Evolutionary conservation across 1,284 basidiomycete species (phyloP), one percentile per base, ranked within the genome.

Genomic region (Ceratorhiza oryzae-sativae): DNA sequence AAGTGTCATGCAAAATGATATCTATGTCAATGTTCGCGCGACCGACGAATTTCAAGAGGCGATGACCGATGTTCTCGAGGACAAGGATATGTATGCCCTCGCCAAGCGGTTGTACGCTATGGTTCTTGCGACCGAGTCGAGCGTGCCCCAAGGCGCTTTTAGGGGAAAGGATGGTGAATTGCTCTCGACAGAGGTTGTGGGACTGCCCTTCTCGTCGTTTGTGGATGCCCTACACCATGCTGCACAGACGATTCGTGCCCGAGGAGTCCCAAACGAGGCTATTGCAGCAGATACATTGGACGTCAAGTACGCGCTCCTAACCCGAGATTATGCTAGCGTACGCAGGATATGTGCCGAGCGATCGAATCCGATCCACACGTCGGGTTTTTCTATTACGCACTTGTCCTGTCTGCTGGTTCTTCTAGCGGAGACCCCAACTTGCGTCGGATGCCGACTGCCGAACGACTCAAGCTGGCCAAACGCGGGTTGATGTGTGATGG

Each of bases 51-150:
- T 67, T 36, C 63, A 67, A 27, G 48, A n/a, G 15, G 63, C 63
- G 34, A 67, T 67, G 63, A 51, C 63, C 6, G 49, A 32, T 15
- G 63, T 67, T 6, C 45, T 67, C 8, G 63, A 67, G n/a, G 63
- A 67, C 49, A 67, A 67, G 36, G 63, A 67, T 39, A 67, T 67
- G 63, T 67, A 67, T 25, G 45, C 36, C 9, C 63, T 67, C 45
- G 63, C 63, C 20, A 67, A 67, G 49, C 32, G 27, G 34, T 36
- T 67, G 2, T 67, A 67, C 30, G 49, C 63, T 30, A 27, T 67
- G 23, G 45, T 67, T 12, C 63, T 67, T 34, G 36, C 34, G n/a
- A 67, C 63, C 48, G 63, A 67, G 36, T 67, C 63, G n/a, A 67
- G 63, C 23, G 49, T 67, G 3, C 63, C 63, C 15, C 63, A 67